These are phyloP conservation scores for Venustampulla echinocandica DNA, from an alignment of 495 filamentous ascomycete genomes.

Conservation along the genomic window DNA sequence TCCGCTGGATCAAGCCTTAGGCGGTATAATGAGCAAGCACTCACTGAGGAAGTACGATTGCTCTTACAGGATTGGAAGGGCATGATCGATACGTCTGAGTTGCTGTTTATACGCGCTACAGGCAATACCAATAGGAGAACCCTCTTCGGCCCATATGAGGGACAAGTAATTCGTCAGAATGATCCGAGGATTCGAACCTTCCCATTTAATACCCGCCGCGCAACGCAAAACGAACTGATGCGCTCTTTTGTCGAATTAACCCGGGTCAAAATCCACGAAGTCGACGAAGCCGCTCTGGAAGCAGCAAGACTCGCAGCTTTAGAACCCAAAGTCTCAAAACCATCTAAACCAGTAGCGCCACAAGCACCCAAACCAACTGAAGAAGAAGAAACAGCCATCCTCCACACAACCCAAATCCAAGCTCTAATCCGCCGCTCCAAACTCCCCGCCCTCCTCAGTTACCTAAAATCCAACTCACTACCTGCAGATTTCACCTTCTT, in stretches of 20 bases:
- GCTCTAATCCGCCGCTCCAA: slow-evolving; percentile 86
- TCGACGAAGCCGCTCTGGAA: slow-evolving; percentile 52
- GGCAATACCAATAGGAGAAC: slow-evolving; percentile 76
- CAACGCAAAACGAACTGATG: slow-evolving; percentile 92
- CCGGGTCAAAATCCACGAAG: slow-evolving; percentile 68
- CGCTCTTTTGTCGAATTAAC: slow-evolving; percentile 88
- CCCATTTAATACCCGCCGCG: slow-evolving; percentile 88
- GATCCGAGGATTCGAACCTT: slow-evolving; percentile 82
- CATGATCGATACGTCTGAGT: slow-evolving; percentile 71
- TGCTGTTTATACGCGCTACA: slow-evolving; percentile 83
- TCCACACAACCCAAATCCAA: slow-evolving; percentile 82
- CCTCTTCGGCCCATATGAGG: slow-evolving; percentile 85
- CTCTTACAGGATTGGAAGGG: slow-evolving; percentile 73
- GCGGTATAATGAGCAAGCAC: slow-evolving; percentile 85
- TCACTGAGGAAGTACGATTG: slow-evolving; percentile 72
- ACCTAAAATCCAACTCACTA: slow-evolving; percentile 65
- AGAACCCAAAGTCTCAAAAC: slow-evolving; percentile 31
- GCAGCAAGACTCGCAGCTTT: slow-evolving; percentile 36
- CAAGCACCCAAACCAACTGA: slow-evolving; percentile 51
- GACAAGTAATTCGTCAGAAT: slow-evolving; percentile 69
- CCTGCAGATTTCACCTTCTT: slow-evolving; percentile 62
- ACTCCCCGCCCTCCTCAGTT: slow-evolving; percentile 75
- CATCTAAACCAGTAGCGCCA: slow-evolving; percentile 33
- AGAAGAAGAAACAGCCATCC: slow-evolving; percentile 67
- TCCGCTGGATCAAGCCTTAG: slow-evolving; percentile 85